Evolutionary conservation across 75 land plant species (phyloP), one percentile per base, ranked within the genome.

Genomic region (Pinus tabuliformis): DNA sequence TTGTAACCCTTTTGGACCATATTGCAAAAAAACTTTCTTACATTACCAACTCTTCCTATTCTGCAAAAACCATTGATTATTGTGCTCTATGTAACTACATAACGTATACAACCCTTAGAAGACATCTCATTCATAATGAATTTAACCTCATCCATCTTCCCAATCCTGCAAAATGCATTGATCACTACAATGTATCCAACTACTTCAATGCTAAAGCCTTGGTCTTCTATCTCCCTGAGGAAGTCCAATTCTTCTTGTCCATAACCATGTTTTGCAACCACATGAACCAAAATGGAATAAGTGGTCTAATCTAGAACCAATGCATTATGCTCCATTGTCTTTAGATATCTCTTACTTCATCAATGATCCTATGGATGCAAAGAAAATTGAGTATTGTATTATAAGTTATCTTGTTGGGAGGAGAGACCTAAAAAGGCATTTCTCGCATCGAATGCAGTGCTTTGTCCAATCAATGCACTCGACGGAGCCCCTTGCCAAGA

Each of bases 401-500:
- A 74, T 86, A 91, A 49, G 89, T 89, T 65, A 86, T 73, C 77
- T 89, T 91, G 76, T 91, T 89, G 22, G 93, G 91, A 17, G 78
- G 59, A 59, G 89, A 91, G 15, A 86, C 89, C 61, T 82, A 84
- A 15, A 30, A 9, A 13, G 87, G 84, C 93, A 91, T 91, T 64
- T 85, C 82, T 74, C 70, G 73, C 59, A 91, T 82, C 80, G 88
- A 24, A 30, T 77, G 72, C 75, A 88, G 16, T 5, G 93, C 93
- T 57, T 91, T 87, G 42, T 86, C 80, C 54, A 91, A 70, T 11
- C 78, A 81, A 62, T 81, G 59, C 36, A 62, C 22, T 52, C 84
- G 77, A 77, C 93, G 88, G 54, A 84, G 81, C 5, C 93, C 93
- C 76, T 89, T 91, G n/a, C 88, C 86, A 82, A 90, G 77, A 61